Evolutionary conservation across 352 stramenopile species (phyloP).

Genomic region (Globisporangium abappressorium): DNA sequence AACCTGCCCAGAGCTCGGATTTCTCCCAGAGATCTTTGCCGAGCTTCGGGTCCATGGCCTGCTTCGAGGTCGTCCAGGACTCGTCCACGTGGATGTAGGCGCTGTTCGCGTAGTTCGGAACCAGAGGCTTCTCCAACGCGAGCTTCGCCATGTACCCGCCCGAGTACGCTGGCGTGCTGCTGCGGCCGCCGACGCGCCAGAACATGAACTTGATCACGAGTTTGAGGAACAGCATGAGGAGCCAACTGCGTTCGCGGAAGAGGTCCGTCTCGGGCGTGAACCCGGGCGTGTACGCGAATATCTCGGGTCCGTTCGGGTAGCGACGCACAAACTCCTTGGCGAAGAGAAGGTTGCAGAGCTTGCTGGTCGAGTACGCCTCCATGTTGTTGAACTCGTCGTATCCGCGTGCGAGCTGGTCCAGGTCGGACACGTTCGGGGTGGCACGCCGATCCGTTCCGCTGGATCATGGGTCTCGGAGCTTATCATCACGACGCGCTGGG

Average conservation of each 20-base stretch:
- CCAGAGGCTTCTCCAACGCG: conserved; percentile 16
- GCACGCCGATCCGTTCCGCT: conserved; percentile 15
- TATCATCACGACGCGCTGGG: conserved; percentile 26
- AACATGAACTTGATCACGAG: background rate
- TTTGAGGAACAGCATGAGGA: conserved; percentile 17
- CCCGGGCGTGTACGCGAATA: conserved; percentile 27
- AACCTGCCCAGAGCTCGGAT: conserved; percentile 9
- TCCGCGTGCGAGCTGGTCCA: conserved; percentile 23
- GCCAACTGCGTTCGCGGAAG: conserved; percentile 13
- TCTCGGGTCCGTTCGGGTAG: conserved; percentile 21
- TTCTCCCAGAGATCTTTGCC: conserved; percentile 31
- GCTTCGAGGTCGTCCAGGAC: conserved; percentile 17
- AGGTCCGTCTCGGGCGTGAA: conserved; percentile 25
- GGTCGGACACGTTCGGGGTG: conserved; percentile 25
- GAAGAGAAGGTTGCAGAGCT: conserved; percentile 32
- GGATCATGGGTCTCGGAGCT: conserved; percentile 30
- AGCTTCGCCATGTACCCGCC: conserved; percentile 30
- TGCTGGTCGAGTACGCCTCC: conserved; percentile 28
- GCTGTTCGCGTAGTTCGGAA: conserved; percentile 14
- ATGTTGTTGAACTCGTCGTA: conserved; percentile 17
- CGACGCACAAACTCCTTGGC: conserved; percentile 24
- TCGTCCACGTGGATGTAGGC: conserved; percentile 29
- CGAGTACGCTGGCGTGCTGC: conserved; percentile 22
- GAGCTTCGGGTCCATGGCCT: conserved; percentile 18
- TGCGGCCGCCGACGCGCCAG: conserved; percentile 1